phyloP scores from a whole-genome alignment of 2,329 filamentous ascomycete genomes.

The Geosmithia morbida region DNA sequence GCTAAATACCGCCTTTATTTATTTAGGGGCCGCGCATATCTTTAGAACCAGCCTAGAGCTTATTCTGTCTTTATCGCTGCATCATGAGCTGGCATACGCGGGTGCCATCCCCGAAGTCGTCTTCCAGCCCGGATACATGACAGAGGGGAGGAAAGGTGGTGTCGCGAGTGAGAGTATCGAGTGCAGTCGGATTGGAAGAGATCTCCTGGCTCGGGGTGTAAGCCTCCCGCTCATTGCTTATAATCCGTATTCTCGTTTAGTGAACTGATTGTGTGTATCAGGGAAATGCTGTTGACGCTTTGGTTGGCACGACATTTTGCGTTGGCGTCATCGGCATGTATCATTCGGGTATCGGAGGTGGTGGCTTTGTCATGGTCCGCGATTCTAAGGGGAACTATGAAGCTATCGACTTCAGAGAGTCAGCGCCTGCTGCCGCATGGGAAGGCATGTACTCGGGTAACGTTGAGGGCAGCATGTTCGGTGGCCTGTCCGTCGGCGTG shows the following conservation, averaged over 20 bases:
- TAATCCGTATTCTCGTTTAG: background rate
- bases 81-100: conserved; percentile 1
- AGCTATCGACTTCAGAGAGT: conserved; percentile 80
- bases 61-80: background rate
- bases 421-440: conserved; percentile 66
- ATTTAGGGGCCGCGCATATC: background rate
- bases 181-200: conserved; percentile 55
- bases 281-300: conserved; percentile 65
- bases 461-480: conserved; percentile 47
- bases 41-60: background rate
- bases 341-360: conserved; percentile 73
- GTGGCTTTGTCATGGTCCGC: conserved; percentile 78
- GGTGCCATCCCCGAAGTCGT: conserved; percentile 7
- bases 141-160: conserved; percentile 32
- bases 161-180: conserved; percentile 56
- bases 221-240: conserved; percentile 7
- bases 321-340: conserved; percentile 66
- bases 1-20: background rate
- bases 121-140: conserved; percentile 6
- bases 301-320: conserved; percentile 62
- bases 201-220: conserved; percentile 40
- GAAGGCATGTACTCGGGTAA: conserved; percentile 78
- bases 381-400: conserved; percentile 63
- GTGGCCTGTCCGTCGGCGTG: conserved; percentile 58
- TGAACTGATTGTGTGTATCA: conserved; percentile 8